phyloP scores from a whole-genome alignment of 805 yeast genomes.

The Wilhelminamyces savonicus region DNA sequence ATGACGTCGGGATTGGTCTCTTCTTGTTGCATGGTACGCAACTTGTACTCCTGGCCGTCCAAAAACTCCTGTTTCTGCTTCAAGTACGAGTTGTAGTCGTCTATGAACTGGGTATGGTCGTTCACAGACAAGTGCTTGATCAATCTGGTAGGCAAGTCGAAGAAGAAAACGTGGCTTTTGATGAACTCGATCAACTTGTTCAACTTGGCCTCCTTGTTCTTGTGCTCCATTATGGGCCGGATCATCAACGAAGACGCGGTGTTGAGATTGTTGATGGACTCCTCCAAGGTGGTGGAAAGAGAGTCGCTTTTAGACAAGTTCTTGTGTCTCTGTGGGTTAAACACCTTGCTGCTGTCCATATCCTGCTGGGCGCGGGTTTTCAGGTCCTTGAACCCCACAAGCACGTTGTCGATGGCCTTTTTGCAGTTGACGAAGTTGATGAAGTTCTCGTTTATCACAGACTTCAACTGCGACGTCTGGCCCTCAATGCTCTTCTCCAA shows the following conservation, averaged over 20 bases:
- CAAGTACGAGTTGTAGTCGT: constrained; percentile 25
- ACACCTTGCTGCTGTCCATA: constrained; percentile 26
- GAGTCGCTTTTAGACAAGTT: constrained; percentile 15
- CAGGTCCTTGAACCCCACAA: constrained; percentile 25
- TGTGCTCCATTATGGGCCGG: constrained; percentile 35
- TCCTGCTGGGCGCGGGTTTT: constrained; percentile 31
- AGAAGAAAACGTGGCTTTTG: constrained; percentile 22
- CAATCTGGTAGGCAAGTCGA: constrained; percentile 30
- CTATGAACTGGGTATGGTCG: constrained; percentile 31
- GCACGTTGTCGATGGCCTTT: constrained; percentile 31
- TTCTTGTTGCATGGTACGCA: constrained; percentile 4
- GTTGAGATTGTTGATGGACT: constrained; percentile 31
- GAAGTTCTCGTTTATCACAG: constrained; percentile 31
- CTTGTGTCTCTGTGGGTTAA: constrained; percentile 24
- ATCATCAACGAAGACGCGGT: constrained; percentile 31
- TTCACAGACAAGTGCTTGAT: constrained; percentile 19
- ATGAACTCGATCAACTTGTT: constrained; percentile 29
- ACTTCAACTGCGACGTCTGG: constrained; percentile 30
- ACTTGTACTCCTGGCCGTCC: constrained; percentile 5
- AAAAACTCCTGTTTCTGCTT: constrained; percentile 17
- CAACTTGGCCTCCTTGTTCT: constrained; percentile 27
- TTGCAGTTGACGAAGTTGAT: constrained; percentile 31
- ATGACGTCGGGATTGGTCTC: constrained; percentile 8
- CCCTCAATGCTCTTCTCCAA: constrained; percentile 28
- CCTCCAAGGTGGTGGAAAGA: constrained; percentile 30